Conservation (phyloP, 306 rosid species). For the Psophocarpus tetragonolobus region DNA sequence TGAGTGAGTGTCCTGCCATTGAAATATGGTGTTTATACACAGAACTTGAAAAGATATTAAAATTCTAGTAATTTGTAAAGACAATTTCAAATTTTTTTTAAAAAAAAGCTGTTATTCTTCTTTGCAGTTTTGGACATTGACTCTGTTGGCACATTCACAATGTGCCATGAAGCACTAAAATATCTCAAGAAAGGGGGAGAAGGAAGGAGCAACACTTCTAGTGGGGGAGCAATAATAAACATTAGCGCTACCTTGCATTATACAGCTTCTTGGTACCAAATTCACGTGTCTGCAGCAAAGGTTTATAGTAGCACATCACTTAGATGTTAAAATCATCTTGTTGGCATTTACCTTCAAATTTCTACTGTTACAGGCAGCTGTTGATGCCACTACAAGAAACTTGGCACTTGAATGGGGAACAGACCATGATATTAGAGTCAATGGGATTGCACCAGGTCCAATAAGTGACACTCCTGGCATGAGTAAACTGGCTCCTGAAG, state of each 20-base stretch:
- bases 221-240: constrained; percentile 76
- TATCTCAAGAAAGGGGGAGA: constrained; percentile 91
- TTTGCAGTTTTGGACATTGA: constrained; percentile 91
- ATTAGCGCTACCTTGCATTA: constrained; percentile 91
- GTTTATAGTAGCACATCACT: constrained; percentile 42
- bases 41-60: no score
- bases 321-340: constrained; percentile 6
- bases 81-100: no score
- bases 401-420: constrained; percentile 98
- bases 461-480: constrained; percentile 84
- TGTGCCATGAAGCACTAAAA: constrained; percentile 86
- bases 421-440: constrained; percentile 87
- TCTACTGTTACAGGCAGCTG: constrained; percentile 73
- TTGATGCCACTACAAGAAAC: constrained; percentile 90
- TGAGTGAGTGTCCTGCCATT: no score
- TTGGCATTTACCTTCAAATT: background rate
- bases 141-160: constrained; percentile 95
- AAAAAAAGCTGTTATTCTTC: constrained; percentile 24
- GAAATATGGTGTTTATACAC: no score
- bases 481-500: constrained; percentile 83
- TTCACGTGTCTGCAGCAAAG: constrained; percentile 96
- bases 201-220: constrained; percentile 58
- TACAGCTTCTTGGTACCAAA: constrained; percentile 90
- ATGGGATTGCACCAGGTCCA: constrained; percentile 97
- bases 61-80: no score